Evolutionary conservation across 306 rosid genomes (phyloP).

Genomic region (Glycine latifolia): DNA sequence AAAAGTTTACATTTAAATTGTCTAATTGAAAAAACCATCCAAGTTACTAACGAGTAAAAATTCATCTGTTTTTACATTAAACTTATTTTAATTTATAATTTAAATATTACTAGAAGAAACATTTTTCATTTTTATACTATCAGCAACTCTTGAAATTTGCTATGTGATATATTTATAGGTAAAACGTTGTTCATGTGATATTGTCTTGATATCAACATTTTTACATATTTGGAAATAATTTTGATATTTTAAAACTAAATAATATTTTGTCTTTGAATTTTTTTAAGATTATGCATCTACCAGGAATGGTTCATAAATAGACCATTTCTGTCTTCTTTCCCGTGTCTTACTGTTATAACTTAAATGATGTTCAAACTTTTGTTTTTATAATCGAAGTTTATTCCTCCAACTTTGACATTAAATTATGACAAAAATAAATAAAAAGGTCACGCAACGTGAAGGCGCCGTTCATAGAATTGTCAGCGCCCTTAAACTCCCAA

Average conservation of each 20-base stretch:
- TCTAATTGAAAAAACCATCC: no score
- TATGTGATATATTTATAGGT: not conserved
- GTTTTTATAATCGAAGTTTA: not conserved
- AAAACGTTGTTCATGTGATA: not conserved
- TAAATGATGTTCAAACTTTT: conserved; percentile 36
- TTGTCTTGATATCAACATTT: not conserved
- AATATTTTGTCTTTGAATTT: conserved; percentile 1
- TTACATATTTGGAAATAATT: not conserved
- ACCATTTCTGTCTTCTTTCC: not conserved
- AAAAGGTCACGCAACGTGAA: conserved; percentile 48
- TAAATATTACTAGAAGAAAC: not conserved
- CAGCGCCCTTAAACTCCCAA: conserved; percentile 1
- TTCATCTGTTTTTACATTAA: not conserved
- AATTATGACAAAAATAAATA: not conserved
- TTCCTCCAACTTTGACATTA: conserved; percentile 43
- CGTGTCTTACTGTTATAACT: conserved; percentile 17
- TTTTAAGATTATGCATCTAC: not conserved
- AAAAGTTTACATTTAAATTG: not conserved
- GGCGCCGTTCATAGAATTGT: conserved; percentile 34
- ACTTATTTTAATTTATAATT: not conserved
- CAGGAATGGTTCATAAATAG: not conserved
- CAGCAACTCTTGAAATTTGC: not conserved
- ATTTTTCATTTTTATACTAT: not conserved
- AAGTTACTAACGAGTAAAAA: no score
- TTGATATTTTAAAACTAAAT: not conserved